Percentiles rank a stretch among this genome's conserved stretches.
These are phyloP conservation scores for Pythium rishiriense DNA, from an alignment of 352 stramenopile species.

Conservation along the genomic window DNA sequence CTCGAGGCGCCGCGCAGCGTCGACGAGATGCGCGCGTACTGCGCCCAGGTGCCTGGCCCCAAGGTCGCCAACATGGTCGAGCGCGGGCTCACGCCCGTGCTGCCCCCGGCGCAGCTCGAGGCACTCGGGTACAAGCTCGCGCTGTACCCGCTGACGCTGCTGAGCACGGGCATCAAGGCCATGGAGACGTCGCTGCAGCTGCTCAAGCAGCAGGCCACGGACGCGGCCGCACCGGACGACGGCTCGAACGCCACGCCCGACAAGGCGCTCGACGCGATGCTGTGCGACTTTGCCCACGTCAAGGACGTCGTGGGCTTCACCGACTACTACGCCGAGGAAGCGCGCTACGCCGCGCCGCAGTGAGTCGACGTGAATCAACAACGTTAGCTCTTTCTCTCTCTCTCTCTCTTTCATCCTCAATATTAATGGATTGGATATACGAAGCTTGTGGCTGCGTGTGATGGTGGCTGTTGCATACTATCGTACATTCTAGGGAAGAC, in stretches of 20 bases:
- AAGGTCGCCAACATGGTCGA: conserved; percentile 97
- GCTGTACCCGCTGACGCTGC: conserved; percentile 92
- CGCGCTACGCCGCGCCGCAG: conserved; percentile 33
- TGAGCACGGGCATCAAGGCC: conserved; percentile 92
- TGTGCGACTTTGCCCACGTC: conserved; percentile 88
- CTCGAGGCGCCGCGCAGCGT: conserved; percentile 90
- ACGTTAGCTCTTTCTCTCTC: no score
- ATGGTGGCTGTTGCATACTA: no score
- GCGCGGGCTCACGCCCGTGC: conserved; percentile 91
- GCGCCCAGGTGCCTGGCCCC: conserved; percentile 81
- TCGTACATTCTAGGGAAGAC: no score
- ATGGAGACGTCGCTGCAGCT: conserved; percentile 89
- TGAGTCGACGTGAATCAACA: no score
- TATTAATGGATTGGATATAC: no score
- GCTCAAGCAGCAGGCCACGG: conserved; percentile 61
- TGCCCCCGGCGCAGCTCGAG: conserved; percentile 84
- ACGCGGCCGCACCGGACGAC: conserved; percentile 8
- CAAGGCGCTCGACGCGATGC: conserved; percentile 73
- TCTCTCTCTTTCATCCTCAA: no score
- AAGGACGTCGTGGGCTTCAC: conserved; percentile 94
- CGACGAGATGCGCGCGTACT: conserved; percentile 93
- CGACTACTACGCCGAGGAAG: conserved; percentile 90
- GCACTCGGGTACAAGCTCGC: conserved; percentile 93
- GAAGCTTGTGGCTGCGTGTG: no score
- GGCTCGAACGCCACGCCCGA: conserved; percentile 38